Evolutionary conservation across 148 eudicot species (phyloP), one percentile per base, ranked within the genome.

Genomic region (Hydrangea macrophylla): DNA sequence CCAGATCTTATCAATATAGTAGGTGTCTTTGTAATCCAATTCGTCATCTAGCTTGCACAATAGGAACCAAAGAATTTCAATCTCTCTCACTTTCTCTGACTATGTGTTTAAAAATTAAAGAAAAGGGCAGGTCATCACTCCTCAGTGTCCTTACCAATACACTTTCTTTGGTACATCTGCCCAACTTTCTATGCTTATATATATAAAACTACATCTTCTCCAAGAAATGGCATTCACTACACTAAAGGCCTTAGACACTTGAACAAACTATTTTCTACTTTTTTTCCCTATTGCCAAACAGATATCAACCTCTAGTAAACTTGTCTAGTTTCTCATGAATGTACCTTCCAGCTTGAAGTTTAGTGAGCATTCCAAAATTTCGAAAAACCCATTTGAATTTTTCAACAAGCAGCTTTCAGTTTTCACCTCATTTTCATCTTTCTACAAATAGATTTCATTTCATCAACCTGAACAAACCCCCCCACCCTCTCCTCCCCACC

Each of bases 81-180:
- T 48, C 53, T 48, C 53, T 48, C n/a, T 18, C 53, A 2, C 17
- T 7, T 15, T 48, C 53, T 1, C 48, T 18, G 17, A 18, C 48
- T 42, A 42, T 42, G 17, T 7, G 4, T 18, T 18, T 11, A 18
- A 18, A 48, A 48, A 48, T 5, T 3, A 48, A 48, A 18, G 17
- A 48, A 15, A 18, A 25, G 3, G 66, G 32, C 53, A 62, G 26
- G 40, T 62, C 66, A 62, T 30, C 51, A 42, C 44, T 40, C 26
- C 44, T 40, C 26, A 35, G 7, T 39, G 33, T 26, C 26, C 45
- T 40, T 22, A 48, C 33, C 3, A 25, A 23, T 32, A 62, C 66
- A 42, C 54, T 62, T 40, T 53, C 26, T 24, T 40, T 39, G 54
- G 33, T 42, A 40, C 66, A 39, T 40, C 24, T 62, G 22, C 40